Evolutionary conservation across 495 filamentous ascomycete species (phyloP).

Genomic region (Hyphodiscus hymeniophilus): DNA sequence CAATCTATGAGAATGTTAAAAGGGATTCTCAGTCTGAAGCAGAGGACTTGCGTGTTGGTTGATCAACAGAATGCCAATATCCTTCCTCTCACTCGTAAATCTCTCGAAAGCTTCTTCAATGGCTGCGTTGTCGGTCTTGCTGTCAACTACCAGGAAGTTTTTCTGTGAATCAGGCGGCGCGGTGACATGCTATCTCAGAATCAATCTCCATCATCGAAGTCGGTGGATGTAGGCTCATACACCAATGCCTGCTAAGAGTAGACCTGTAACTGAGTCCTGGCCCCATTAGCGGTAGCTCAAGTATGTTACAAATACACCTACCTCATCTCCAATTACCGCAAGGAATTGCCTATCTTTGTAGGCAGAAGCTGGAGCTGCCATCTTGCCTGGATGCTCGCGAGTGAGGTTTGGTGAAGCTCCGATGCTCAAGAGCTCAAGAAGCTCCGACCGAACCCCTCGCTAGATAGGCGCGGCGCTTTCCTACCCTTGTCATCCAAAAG

Average conservation of each 20-base stretch:
- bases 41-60: slow-evolving; percentile 93
- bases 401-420: not conserved
- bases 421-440: not conserved
- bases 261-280: slow-evolving; percentile 86
- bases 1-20: slow-evolving; percentile 56
- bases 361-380: slow-evolving; percentile 49
- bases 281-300: not conserved
- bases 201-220: slow-evolving; percentile 11
- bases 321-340: slow-evolving; percentile 97
- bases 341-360: slow-evolving; percentile 93
- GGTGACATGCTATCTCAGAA: slow-evolving; percentile 58
- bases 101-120: slow-evolving; percentile 89
- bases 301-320: slow-evolving; percentile 25
- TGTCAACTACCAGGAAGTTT: slow-evolving; percentile 95
- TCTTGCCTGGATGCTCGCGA: slow-evolving; percentile 18
- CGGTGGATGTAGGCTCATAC: slow-evolving; percentile 43
- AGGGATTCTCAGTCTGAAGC: no score
- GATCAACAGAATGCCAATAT: slow-evolving; percentile 92
- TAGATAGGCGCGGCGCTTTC: not conserved
- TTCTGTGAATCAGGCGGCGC: slow-evolving; percentile 76
- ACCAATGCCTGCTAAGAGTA: slow-evolving; percentile 90
- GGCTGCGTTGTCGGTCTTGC: slow-evolving; percentile 76
- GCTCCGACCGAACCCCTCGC: slow-evolving; percentile 1
- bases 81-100: slow-evolving; percentile 83
- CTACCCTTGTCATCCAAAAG: not conserved